Evolutionary conservation across 352 stramenopile species (phyloP), one percentile per base, ranked within the genome.

Genomic region (Phytophthora quininea): DNA sequence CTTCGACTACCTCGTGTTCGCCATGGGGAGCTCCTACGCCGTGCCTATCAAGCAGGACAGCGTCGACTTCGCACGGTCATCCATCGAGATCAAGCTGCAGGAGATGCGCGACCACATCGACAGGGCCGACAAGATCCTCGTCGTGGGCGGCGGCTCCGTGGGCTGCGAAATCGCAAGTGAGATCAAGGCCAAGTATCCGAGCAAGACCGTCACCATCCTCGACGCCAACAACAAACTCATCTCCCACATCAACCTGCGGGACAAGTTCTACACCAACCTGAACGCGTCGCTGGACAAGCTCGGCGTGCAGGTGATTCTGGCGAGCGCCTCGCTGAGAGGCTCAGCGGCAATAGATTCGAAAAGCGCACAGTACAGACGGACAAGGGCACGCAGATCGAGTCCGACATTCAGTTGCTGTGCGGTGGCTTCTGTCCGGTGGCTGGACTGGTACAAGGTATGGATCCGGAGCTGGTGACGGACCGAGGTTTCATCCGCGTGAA

Each of bases 1-100:
- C 1, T 91, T 87, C 47, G 82, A 90, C 74, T 92, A 87, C 54
- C 64, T 92, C 4, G 70, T 92, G 30, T 58, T 92, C 29, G 82
- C 84, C 1, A 92, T 70, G 2, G 80, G 82, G 0, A 89, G 79
- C 62, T 77, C 67, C 12, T 90, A 91, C 68, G 61, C 80, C 0
- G 67, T 73, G 8, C 82, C 82, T 0, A 85, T 91, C 54, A 92
- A 91, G 40, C 79, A 54, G 9, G 72, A 53, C 51, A 56, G 35
- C 24, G 15, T 37, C 5, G 58, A 81, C 50, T 81, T 58, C 51
- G 51, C 61, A 45, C 70, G 71, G 2, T 62, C 56, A 4, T 29
- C 51, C 6, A 77, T 69, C 3, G 76, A 89, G 51, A 14, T 4
- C 0, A 77, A 83, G 52, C 55, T 91, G n/a, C 32, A 69, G 15